phyloP scores from a whole-genome alignment of 257 asterid genomes.

The Scutellaria minor region DNA sequence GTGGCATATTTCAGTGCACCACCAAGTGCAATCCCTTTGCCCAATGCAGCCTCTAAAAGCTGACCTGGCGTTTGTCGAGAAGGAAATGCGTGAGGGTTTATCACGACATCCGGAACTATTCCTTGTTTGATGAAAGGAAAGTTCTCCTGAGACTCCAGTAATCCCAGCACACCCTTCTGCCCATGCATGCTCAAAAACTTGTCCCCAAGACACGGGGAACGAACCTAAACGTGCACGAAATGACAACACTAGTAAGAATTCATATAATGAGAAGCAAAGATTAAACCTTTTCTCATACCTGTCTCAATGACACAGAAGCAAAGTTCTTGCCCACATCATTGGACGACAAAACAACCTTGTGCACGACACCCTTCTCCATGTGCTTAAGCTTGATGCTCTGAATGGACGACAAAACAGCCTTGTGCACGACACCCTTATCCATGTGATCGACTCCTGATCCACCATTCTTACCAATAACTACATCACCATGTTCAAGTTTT shows the following conservation, averaged over 20 bases:
- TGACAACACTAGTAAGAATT: not conserved
- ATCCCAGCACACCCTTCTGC: slow-evolving; percentile 95
- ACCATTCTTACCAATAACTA: slow-evolving; percentile 80
- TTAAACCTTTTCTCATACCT: slow-evolving; percentile 50
- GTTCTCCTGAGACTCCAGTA: slow-evolving; percentile 87
- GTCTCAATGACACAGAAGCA: slow-evolving; percentile 87
- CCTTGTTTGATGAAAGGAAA: slow-evolving; percentile 88
- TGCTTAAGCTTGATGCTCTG: slow-evolving; percentile 83
- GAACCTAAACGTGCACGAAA: slow-evolving; percentile 59
- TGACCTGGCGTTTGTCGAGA: slow-evolving; percentile 99
- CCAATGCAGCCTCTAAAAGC: slow-evolving; percentile 88
- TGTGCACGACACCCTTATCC: slow-evolving; percentile 94
- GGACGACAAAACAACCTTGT: slow-evolving; percentile 80
- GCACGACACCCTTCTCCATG: slow-evolving; percentile 95
- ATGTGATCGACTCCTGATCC: slow-evolving; percentile 86
- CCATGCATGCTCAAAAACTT: slow-evolving; percentile 99
- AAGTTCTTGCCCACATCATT: slow-evolving; percentile 88
- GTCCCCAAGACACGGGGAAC: slow-evolving; percentile 90
- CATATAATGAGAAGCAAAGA: slow-evolving; percentile 7
- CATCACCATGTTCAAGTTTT: slow-evolving; percentile 82
- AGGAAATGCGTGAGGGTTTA: slow-evolving; percentile 97
- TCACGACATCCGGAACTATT: slow-evolving; percentile 91
- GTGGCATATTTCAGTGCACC: slow-evolving; percentile 80
- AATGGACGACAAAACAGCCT: slow-evolving; percentile 73
- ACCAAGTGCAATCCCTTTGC: slow-evolving; percentile 89